Base-by-base conservation (phyloP, 768 basidiomycete species). In the Boletus coccyginus region DNA sequence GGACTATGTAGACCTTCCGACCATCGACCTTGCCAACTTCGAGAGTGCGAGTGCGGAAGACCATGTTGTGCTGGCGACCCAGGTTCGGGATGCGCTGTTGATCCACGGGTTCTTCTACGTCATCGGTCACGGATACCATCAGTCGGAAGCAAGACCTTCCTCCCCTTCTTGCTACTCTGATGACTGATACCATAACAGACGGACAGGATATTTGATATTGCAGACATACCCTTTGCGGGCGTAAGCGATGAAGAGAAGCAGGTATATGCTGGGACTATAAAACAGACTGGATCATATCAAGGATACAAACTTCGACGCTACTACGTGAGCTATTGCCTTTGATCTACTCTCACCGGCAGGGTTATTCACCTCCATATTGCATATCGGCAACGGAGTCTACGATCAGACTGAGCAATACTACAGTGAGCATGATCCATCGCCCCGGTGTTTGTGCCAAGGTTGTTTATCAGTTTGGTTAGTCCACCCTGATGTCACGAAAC, bases 401-500 rank as follows among this genome's bases (percentile, higher is more conserved):
- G 87, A 88, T 63, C 84, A 86, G 59, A 62, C 86, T n/a, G 86
- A 88, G 62, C 75, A 81, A 47, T 87, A 88, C 61, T 84, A 82
- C 59, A 75, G 86, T 87, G 56, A 54, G 79, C 60, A 6, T 14
- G 35, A 31, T 54, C 29, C 6, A 36, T 3, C 14, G 6, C 7
- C 16, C 14, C 21, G 11, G n/a, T 12, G 13, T 45, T 8, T 27
- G 12, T 32, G n/a, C 14, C 12, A 7, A 3, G 7, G 29, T 52
- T 21, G 9, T 21, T 52, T 12, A 47, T 6, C 40, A 11, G 33
- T 1, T 8, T 29, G 6, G 9, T 1, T 46, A 86, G 85, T 85
- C 52, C 77, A 85, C 57, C 75, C 78, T 32, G 76, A 82, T 46
- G 69, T 81, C 29, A 73, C 64, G 3, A 79, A 76, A 54, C 76